Evolutionary conservation across 169 alveolate genomes (phyloP), one percentile per base, ranked within the genome.

Genomic region (Eimeria sp.): DNA sequence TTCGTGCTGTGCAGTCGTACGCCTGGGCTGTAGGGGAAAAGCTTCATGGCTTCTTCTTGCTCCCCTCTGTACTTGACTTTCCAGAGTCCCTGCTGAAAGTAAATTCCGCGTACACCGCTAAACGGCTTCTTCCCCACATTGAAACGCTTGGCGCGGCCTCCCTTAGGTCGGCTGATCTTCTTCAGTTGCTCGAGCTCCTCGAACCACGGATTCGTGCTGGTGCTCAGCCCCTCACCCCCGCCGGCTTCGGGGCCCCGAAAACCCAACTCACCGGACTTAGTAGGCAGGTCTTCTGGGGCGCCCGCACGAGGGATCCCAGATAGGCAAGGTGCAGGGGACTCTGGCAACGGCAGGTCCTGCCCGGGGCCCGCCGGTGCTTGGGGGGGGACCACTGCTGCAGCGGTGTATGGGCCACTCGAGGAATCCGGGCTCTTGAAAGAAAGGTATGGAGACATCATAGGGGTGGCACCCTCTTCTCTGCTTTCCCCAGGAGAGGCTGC

Each of bases 41-140:
- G 87, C 75, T 92, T 92, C 92, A 80, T 45, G 72, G 78, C 92
- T 67, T 92, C 96, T 58, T 92, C 96, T 47, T 78, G 88, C 6
- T 92, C 92, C 9, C 96, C 96, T 27, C 96, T 90, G 92, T 92
- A 92, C 30, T 80, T 94, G n/a, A 95, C 97, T 84, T 95, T 95
- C 97, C 97, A 95, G 25, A 87, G 76, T 22, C 97, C 97, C 93
- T 95, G 97, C 76, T 95, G 97, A 34, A 95, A 95, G 91, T 95
- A 95, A 80, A 95, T 95, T 11, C 97, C 97, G 18, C 97, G 97
- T 43, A 95, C 97, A 14, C 97, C 97, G 22, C 97, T 95, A 72
- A 89, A 95, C 25, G 97, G 97, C 25, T 95, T 95, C 70, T 84
- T 89, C 14, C 97, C 97, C 58, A 95, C 97, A 65, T 95, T 95